Evolutionary conservation across 2,329 filamentous ascomycete genomes (phyloP), one percentile per base, ranked within the genome.

Genomic region (Scedosporium minutisporum): DNA sequence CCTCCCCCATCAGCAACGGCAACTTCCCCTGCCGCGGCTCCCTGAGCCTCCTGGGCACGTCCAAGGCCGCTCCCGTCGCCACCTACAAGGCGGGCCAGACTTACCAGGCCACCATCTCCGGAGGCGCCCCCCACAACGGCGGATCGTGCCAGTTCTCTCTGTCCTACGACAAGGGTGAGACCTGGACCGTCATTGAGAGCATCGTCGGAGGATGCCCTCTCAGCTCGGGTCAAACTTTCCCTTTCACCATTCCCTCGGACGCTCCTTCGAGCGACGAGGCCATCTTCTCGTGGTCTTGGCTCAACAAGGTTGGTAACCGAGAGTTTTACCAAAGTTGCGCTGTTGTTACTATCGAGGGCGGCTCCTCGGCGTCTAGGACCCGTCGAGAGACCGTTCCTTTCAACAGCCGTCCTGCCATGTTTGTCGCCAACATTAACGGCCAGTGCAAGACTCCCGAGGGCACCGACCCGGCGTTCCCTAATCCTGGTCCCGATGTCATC

Each of bases 251-350:
- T 38, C 89, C 89, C 7, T 73, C 75, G 2, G 84, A 87, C 66
- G 83, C 85, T 1, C 84, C 85, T n/a, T 69, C 74, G 64, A 78
- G 74, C 74, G 33, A 61, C 46, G 82, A 86, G 41, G 87, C 85
- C 63, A 72, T 93, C 55, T 82, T 93, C 60, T 85, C 86, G 44
- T 93, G 90, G 90, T 86, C 85, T 27, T 90, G 87, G 87, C 87
- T 89, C 76, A 91, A 91, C 78, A 78, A 85, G 66, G 74, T 88
- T 48, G 89, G 90, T 27, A 92, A 92, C 75, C 82, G 90, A 58
- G 90, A 93, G 73, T 90, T 89, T 83, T 95, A 95, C 81, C 91
- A 91, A 87, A 91, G 91, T 76, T 95, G 90, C 70, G 89, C 90
- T 6, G 79, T 83, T 60, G 82, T 93, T 68, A 84, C 82, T 65